Evolutionary conservation across 2,329 filamentous ascomycete genomes (phyloP).

Genomic region (Chaetomiaceae sp.): DNA sequence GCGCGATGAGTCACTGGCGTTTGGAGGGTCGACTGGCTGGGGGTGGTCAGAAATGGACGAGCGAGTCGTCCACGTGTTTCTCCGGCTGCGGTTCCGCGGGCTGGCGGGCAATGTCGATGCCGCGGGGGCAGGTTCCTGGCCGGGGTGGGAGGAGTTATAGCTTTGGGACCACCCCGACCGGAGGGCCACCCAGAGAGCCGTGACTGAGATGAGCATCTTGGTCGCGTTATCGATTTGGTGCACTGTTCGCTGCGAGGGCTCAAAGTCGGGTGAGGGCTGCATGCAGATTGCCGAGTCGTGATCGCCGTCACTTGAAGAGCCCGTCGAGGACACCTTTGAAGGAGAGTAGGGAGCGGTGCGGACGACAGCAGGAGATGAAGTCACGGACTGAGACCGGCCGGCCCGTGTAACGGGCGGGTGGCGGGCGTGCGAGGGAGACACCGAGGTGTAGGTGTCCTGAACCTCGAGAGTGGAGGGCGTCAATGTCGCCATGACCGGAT

Average conservation of each 20-base stretch:
- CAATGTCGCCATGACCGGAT: slow-evolving; percentile 70
- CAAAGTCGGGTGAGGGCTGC: slow-evolving; percentile 11
- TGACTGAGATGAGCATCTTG: slow-evolving; percentile 47
- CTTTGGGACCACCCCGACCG: slow-evolving; percentile 37
- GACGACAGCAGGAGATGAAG: neutral
- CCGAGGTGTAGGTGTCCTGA: slow-evolving; percentile 60
- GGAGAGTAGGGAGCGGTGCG: slow-evolving; percentile 4
- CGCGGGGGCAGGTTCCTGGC: neutral
- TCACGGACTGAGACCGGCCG: slow-evolving; percentile 13
- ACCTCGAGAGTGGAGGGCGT: slow-evolving; percentile 62
- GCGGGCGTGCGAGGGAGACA: slow-evolving; percentile 46
- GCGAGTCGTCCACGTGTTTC: slow-evolving; percentile 25
- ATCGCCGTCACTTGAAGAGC: slow-evolving; percentile 21
- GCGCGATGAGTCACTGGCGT: neutral
- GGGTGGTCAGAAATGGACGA: slow-evolving; percentile 12
- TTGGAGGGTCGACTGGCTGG: neutral
- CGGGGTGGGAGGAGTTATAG: neutral
- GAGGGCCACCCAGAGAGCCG: slow-evolving; percentile 49
- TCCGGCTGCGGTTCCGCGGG: slow-evolving; percentile 12
- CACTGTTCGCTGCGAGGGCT: slow-evolving; percentile 31
- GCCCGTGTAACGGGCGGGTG: slow-evolving; percentile 40
- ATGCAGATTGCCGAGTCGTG: slow-evolving; percentile 24
- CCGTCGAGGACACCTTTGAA: slow-evolving; percentile 8
- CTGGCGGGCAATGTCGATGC: neutral
- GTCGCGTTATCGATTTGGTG: slow-evolving; percentile 41